Percentiles rank a stretch among this genome's conserved stretches.
Conservation (phyloP, 2,329 filamentous ascomycete genomes). For the Cladophialophora immunda region DNA sequence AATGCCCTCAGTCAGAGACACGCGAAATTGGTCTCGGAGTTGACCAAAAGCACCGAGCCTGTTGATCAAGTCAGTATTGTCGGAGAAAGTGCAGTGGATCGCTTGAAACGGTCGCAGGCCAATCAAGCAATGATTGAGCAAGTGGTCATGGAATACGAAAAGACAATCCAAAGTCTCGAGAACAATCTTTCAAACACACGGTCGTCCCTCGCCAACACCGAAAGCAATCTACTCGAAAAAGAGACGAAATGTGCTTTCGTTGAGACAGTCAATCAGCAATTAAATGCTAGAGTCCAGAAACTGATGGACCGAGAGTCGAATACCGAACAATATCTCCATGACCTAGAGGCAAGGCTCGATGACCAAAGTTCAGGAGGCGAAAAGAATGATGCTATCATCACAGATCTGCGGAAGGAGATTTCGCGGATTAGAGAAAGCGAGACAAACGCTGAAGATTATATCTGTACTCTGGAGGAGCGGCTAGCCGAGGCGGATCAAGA, state of each 20-base stretch:
- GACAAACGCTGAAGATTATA: constrained; percentile 91
- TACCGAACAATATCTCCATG: constrained; percentile 91
- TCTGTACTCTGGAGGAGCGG: constrained; percentile 93
- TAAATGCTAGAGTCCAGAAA: constrained; percentile 91
- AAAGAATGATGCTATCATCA: constrained; percentile 84
- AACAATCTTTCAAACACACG: constrained; percentile 89
- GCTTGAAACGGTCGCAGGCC: constrained; percentile 91
- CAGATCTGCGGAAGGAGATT: constrained; percentile 91
- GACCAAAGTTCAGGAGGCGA: constrained; percentile 91
- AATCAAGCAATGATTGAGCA: constrained; percentile 96
- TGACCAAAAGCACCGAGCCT: constrained; percentile 82
- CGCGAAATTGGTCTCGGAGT: constrained; percentile 92
- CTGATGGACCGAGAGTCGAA: constrained; percentile 88
- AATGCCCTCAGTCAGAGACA: constrained; percentile 88
- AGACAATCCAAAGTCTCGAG: constrained; percentile 94
- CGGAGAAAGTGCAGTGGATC: constrained; percentile 82
- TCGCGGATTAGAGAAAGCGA: constrained; percentile 88
- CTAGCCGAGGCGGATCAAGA: constrained; percentile 96
- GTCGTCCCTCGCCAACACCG: constrained; percentile 80
- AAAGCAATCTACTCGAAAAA: constrained; percentile 87
- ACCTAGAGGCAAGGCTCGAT: constrained; percentile 88
- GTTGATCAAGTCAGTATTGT: constrained; percentile 63
- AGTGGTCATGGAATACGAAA: constrained; percentile 96
- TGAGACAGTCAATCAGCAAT: constrained; percentile 89
- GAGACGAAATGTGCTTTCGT: constrained; percentile 93